Percentiles rank a stretch among this genome's conserved stretches.
Conservation (phyloP, 1,139 yeast genomes). For the Sugiyamaella neomexicana region DNA sequence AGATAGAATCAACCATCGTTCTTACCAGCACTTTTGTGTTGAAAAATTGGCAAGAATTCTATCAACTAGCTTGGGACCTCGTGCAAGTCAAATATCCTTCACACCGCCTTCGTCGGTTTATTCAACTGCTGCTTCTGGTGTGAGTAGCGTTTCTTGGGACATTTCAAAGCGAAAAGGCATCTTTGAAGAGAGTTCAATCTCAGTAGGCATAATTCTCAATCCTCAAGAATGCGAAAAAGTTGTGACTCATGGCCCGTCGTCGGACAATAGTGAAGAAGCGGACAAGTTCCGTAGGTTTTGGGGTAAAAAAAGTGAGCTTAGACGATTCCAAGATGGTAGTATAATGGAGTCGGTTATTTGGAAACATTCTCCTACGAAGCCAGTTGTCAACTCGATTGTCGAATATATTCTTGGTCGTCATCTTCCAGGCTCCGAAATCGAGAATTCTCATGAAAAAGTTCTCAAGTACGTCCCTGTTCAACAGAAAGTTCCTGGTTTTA, state of each 20-base stretch:
- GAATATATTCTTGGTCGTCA: constrained; percentile 65
- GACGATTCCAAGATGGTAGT: constrained; percentile 84
- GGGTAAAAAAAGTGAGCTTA: constrained; percentile 82
- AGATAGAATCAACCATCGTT: constrained; percentile 71
- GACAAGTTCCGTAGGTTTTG: constrained; percentile 78
- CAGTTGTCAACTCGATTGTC: constrained; percentile 66
- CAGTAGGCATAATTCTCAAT: constrained; percentile 68
- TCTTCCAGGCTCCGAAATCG: constrained; percentile 39
- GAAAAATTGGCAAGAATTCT: constrained; percentile 62
- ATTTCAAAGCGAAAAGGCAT: constrained; percentile 60
- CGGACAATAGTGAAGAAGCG: constrained; percentile 62
- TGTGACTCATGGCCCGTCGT: constrained; percentile 82
- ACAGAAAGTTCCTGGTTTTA: constrained; percentile 52
- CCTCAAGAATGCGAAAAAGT: constrained; percentile 74
- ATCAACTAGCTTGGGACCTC: constrained; percentile 63
- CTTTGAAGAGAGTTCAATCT: constrained; percentile 33
- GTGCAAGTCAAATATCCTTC: constrained; percentile 49
- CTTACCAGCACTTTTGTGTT: constrained; percentile 61
- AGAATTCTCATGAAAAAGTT: constrained; percentile 24
- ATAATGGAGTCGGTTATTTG: constrained; percentile 90
- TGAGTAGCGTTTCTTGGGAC: constrained; percentile 40
- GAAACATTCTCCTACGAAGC: constrained; percentile 56
- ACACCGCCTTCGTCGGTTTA: constrained; percentile 36
- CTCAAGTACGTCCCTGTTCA: constrained; percentile 52
- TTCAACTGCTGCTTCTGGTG: constrained; percentile 9